These are phyloP conservation scores for Warburgia ugandensis DNA, from an alignment of 164 flowering plant species.

Conservation along the genomic window DNA sequence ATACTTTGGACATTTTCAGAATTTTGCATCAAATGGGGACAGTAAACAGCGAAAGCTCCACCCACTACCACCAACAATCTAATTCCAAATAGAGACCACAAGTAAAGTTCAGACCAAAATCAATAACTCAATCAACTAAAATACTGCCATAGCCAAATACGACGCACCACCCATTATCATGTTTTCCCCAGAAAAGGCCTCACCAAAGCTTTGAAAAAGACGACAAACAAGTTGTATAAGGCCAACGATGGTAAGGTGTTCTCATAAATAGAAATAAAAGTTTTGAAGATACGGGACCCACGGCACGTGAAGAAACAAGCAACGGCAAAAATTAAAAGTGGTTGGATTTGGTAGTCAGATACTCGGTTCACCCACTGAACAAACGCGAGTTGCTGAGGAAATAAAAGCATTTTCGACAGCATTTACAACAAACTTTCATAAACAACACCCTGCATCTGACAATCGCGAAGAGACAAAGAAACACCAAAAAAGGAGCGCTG, in stretches of 20 bases:
- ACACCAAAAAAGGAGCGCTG: constrained; percentile 41
- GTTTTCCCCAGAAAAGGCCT: background rate
- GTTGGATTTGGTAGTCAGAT: background rate
- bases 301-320: constrained; percentile 6
- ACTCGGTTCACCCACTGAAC: background rate
- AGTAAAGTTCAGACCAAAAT: too few relatives aligned
- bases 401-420: background rate
- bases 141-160: constrained; percentile 26
- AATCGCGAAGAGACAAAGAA: background rate
- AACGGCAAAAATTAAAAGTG: background rate
- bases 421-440: background rate
- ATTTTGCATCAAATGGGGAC: background rate
- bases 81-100: background rate
- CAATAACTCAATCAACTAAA: constrained; percentile 12
- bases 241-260: constrained; percentile 5
- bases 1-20: background rate
- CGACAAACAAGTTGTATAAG: constrained; percentile 28
- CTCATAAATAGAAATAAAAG: constrained; percentile 4
- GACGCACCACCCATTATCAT: constrained; percentile 19
- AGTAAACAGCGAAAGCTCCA: background rate
- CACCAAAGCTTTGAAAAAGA: constrained; percentile 23
- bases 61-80: background rate
- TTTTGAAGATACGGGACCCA: constrained; percentile 11
- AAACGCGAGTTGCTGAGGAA: constrained; percentile 1
- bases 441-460: background rate